Evolutionary conservation across 331 rosid species (phyloP).

Genomic region (Malus hybrid): DNA sequence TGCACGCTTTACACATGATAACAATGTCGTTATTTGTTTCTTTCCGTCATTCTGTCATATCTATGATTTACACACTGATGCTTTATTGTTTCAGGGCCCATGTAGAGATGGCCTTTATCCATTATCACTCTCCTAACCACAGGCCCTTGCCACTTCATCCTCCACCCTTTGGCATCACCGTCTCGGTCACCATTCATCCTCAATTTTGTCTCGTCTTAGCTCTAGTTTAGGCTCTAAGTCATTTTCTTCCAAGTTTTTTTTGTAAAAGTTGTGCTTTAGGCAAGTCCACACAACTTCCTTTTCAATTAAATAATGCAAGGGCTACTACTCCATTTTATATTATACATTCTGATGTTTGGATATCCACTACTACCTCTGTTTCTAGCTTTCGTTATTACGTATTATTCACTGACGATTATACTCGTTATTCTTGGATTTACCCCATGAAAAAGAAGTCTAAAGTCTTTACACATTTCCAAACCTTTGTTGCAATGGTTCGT

Average conservation of each 20-base stretch:
- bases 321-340: neutral
- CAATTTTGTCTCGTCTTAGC: neutral
- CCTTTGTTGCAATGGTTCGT: neutral
- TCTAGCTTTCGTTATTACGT: neutral
- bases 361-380: neutral
- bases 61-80: no score
- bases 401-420: neutral
- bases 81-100: no score
- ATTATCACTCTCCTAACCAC: accelerated
- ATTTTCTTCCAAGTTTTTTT: no score
- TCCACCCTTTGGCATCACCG: neutral
- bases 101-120: neutral
- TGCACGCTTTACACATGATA: neutral
- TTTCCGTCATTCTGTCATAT: neutral
- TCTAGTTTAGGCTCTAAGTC: neutral
- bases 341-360: neutral
- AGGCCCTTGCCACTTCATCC: neutral
- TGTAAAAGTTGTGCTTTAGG: no score
- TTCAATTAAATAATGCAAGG: neutral
- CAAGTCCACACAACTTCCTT: neutral
- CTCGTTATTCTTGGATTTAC: neutral
- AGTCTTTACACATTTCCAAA: neutral
- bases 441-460: neutral
- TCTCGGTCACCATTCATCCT: neutral
- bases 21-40: neutral